A percentile compares a stretch with the other conserved stretches of the same genome.
These are phyloP conservation scores for Elongisporangium prolatum DNA, from an alignment of 352 stramenopile species.

Conservation along the genomic window DNA sequence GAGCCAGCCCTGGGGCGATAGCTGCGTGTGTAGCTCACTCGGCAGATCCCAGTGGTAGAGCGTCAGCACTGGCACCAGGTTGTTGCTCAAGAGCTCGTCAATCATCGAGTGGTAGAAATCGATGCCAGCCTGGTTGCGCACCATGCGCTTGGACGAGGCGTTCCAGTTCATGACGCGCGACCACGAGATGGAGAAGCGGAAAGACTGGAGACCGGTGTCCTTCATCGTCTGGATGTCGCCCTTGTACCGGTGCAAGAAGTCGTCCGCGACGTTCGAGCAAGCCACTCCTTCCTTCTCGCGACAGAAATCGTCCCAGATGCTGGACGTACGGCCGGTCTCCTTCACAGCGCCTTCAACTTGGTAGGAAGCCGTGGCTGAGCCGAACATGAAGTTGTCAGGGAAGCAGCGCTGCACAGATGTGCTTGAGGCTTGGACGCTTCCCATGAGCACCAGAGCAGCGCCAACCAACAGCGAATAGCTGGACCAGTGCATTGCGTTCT, in stretches of 20 bases:
- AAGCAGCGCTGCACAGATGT: constrained; percentile 35
- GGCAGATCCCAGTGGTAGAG: constrained; percentile 95
- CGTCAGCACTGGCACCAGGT: constrained; percentile 89
- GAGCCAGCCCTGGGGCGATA: constrained; percentile 50
- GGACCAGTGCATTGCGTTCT: background rate
- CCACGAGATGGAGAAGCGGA: constrained; percentile 92
- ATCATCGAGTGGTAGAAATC: constrained; percentile 89
- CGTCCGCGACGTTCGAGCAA: constrained; percentile 84
- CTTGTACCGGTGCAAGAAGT: constrained; percentile 87
- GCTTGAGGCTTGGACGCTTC: background rate
- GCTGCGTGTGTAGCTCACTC: constrained; percentile 67
- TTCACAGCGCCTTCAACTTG: constrained; percentile 87
- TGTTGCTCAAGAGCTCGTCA: constrained; percentile 54
- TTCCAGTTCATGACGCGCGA: constrained; percentile 82
- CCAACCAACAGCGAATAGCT: background rate
- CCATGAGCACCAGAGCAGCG: constrained; percentile 3
- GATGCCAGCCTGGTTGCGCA: constrained; percentile 75
- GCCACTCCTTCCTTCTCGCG: constrained; percentile 46
- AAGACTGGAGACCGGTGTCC: constrained; percentile 81
- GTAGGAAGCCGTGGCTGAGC: constrained; percentile 70
- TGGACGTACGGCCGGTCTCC: constrained; percentile 49
- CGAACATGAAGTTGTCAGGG: constrained; percentile 54
- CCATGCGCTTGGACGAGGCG: constrained; percentile 17
- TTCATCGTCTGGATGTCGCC: constrained; percentile 90
- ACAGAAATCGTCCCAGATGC: constrained; percentile 89